These are phyloP conservation scores for Leccinellum rugosiceps DNA, from an alignment of 768 basidiomycete genomes.

Conservation along the genomic window DNA sequence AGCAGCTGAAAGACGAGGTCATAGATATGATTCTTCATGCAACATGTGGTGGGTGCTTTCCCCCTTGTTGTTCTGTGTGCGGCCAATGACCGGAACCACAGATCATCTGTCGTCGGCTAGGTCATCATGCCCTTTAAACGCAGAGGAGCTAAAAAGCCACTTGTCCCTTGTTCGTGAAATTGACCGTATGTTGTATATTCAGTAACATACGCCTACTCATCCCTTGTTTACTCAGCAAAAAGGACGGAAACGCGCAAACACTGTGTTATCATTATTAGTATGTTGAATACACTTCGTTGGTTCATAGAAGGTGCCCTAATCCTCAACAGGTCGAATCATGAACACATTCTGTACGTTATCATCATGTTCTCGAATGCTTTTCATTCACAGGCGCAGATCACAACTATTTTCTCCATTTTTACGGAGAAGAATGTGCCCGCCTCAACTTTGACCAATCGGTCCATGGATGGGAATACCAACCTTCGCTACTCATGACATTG, in stretches of 20 bases:
- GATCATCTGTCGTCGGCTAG: constrained; percentile 27
- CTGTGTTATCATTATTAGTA: constrained; percentile 20
- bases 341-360: constrained; percentile 22
- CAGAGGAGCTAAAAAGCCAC: constrained; percentile 17
- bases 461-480: constrained; percentile 21
- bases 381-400: constrained; percentile 24
- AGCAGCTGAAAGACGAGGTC: constrained; percentile 26
- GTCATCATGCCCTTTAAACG: constrained; percentile 23
- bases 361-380: not conserved
- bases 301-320: constrained; percentile 4
- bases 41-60: constrained; percentile 18
- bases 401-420: constrained; percentile 38
- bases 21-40: constrained; percentile 25
- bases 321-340: constrained; percentile 28
- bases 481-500: constrained; percentile 36
- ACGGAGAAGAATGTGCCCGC: constrained; percentile 44
- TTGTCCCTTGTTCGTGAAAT: constrained; percentile 27
- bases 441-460: constrained; percentile 34
- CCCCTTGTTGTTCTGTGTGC: too few relatives aligned
- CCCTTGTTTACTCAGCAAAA: constrained; percentile 5
- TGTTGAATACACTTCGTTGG: not conserved
- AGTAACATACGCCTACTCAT: not conserved
- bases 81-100: not conserved
- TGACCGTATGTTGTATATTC: constrained; percentile 13
- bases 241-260: constrained; percentile 12